Evolutionary conservation across 495 filamentous ascomycete species (phyloP), one percentile per base, ranked within the genome.

Genomic region (Penicillium riverlandense): DNA sequence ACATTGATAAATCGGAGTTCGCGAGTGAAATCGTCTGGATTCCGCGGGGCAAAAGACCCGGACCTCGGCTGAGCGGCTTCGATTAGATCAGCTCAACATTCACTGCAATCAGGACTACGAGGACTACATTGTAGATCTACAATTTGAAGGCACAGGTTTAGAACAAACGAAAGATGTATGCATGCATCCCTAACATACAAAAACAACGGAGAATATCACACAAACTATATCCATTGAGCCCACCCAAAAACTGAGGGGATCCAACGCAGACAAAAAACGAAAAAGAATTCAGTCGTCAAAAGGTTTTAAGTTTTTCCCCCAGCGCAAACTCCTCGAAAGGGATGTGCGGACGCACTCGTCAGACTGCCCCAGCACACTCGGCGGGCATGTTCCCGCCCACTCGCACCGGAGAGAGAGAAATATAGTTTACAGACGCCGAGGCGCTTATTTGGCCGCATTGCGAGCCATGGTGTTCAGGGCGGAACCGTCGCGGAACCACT

Each of bases 401-500:
- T 22, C 22, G 4, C 22, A 22, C 22, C 22, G 22, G 22, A 22
- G 38, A 41, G 37, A 55, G 56, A 54, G 50, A 57, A 34, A 56
- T 30, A 50, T 64, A 61, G 49, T 61, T 61, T 68, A 63, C 66
- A 69, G 40, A 54, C 45, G 47, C 22, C 4, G 47, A 40, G 34
- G 32, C 15, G 11, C 30, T 32, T 46, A 59, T 62, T 67, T 72
- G 37, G 16, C 59, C 48, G 67, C 45, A 79, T 94, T 91, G 57
- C 66, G 66, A 48, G 92, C 88, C 92, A 98, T 98, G 57, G 90
- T 94, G 79, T 98, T 98, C 57, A 98, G 75, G 40, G 92, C 92
- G 58, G 84, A 90, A 47, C 92, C 92, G 60, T 96, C 87, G 72
- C 86, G 86, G 81, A 98, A 98, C 92, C 92, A 98, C 74, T 94